Evolutionary conservation across 306 rosid genomes (phyloP).

Genomic region (Lablab purpureus): DNA sequence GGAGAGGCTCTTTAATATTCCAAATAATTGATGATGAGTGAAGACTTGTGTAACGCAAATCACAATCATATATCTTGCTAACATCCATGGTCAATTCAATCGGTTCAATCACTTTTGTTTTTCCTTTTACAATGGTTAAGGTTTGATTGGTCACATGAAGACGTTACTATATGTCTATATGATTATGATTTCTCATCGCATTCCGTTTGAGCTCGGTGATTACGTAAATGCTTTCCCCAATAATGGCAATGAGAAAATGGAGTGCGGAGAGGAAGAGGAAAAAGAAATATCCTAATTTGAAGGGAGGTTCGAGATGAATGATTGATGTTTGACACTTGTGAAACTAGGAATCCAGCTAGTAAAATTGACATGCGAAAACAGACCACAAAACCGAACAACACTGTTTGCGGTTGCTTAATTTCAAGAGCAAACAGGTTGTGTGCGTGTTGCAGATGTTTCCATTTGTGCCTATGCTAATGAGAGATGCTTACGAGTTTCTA

Average conservation of each 20-base stretch:
- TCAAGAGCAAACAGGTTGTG: conserved; percentile 32
- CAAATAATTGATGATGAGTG: neutral
- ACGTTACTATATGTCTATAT: conserved; percentile 41
- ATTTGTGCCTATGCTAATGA: conserved; percentile 35
- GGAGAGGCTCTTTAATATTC: conserved; percentile 6
- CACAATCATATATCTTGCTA: neutral
- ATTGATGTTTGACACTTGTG: conserved; percentile 38
- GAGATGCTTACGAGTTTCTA: conserved; percentile 54
- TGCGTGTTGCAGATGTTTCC: neutral
- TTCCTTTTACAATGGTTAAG: conserved; percentile 45
- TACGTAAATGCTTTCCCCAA: conserved; percentile 39
- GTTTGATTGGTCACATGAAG: conserved; percentile 38
- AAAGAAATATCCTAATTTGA: conserved; percentile 25
- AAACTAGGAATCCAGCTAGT: conserved; percentile 25
- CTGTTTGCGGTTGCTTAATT: conserved; percentile 19
- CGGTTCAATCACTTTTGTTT: conserved; percentile 28
- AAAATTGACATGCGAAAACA: conserved; percentile 2
- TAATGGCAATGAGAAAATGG: conserved; percentile 24
- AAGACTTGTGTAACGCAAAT: neutral
- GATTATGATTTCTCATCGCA: conserved; percentile 45
- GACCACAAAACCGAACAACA: conserved; percentile 21
- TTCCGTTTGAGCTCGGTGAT: neutral
- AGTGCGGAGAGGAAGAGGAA: conserved; percentile 9
- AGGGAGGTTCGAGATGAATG: conserved; percentile 40
- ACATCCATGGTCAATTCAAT: conserved; percentile 26